Evolutionary conservation across 768 basidiomycete genomes (phyloP).

Genomic region (Collybiopsis confluens): DNA sequence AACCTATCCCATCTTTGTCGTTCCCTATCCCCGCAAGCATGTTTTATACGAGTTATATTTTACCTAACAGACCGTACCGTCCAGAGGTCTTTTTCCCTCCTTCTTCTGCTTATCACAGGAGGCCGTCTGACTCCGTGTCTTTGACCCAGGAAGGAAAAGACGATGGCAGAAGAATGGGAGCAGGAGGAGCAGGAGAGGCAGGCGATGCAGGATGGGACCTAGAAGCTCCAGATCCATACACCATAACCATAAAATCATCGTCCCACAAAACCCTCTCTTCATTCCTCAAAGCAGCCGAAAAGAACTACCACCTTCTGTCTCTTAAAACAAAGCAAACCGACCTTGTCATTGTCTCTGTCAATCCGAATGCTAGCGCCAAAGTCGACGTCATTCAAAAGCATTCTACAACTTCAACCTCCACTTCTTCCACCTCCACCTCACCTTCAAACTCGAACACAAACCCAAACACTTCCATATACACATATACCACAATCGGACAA

Average conservation of each 20-base stretch:
- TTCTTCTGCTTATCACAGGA: constrained; percentile 15
- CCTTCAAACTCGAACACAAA: no score
- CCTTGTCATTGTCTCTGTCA: constrained; percentile 50
- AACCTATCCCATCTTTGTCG: constrained; percentile 42
- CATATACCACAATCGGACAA: constrained; percentile 71
- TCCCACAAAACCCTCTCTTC: constrained; percentile 75
- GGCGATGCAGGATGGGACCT: no score
- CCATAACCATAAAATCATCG: constrained; percentile 74
- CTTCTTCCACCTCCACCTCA: no score
- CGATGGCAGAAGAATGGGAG: no score
- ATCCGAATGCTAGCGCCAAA: constrained; percentile 38
- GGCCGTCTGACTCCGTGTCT: constrained; percentile 17
- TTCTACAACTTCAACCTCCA: no score
- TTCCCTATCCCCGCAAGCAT: constrained; percentile 77
- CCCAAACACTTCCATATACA: no score
- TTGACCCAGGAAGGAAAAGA: no score
- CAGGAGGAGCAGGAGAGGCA: no score
- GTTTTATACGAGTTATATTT: constrained; percentile 72
- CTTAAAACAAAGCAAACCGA: constrained; percentile 46
- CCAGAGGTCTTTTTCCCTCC: constrained; percentile 33
- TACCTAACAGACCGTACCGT: constrained; percentile 77
- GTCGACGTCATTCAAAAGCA: constrained; percentile 48
- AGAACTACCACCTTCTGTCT: constrained; percentile 65
- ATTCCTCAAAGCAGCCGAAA: constrained; percentile 70
- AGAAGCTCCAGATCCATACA: constrained; percentile 31